Evolutionary conservation across 495 filamentous ascomycete species (phyloP).

Genomic region (Lentithecium fluviatile): DNA sequence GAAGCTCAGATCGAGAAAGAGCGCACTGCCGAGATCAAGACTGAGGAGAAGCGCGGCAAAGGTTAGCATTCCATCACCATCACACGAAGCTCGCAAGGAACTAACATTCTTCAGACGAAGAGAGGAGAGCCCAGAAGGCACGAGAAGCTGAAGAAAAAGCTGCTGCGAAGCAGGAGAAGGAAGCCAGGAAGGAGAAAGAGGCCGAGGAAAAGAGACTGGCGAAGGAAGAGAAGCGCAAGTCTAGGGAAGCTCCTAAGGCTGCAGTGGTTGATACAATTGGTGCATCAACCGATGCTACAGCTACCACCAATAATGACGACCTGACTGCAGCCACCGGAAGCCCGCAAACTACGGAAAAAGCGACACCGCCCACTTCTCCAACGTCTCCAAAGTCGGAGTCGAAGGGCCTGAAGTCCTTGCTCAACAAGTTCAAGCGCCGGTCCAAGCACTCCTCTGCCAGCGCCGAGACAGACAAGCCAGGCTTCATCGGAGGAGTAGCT

Average conservation of each 20-base stretch:
- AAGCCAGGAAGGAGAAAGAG: constrained; percentile 52
- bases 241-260: constrained; percentile 18
- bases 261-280: constrained; percentile 31
- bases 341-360: neutral
- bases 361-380: constrained; percentile 21
- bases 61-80: constrained; percentile 41
- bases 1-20: constrained; percentile 50
- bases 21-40: constrained; percentile 55
- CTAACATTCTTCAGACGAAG: constrained; percentile 24
- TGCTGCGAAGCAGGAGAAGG: constrained; percentile 51
- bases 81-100: neutral
- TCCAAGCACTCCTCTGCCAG: constrained; percentile 21
- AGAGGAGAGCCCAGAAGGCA: constrained; percentile 26
- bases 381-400: constrained; percentile 13
- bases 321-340: constrained; percentile 15
- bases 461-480: constrained; percentile 14
- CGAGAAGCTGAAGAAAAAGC: constrained; percentile 53
- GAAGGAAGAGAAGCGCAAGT: constrained; percentile 49
- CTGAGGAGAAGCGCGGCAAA: constrained; percentile 53
- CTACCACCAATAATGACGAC: constrained; percentile 11
- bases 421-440: constrained; percentile 34
- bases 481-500: constrained; percentile 28
- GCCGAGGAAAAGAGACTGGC: constrained; percentile 50
- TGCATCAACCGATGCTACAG: constrained; percentile 1
- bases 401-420: constrained; percentile 28